These are phyloP conservation scores for Eimeria maxima DNA, from an alignment of 169 alveolate species.

Conservation along the genomic window DNA sequence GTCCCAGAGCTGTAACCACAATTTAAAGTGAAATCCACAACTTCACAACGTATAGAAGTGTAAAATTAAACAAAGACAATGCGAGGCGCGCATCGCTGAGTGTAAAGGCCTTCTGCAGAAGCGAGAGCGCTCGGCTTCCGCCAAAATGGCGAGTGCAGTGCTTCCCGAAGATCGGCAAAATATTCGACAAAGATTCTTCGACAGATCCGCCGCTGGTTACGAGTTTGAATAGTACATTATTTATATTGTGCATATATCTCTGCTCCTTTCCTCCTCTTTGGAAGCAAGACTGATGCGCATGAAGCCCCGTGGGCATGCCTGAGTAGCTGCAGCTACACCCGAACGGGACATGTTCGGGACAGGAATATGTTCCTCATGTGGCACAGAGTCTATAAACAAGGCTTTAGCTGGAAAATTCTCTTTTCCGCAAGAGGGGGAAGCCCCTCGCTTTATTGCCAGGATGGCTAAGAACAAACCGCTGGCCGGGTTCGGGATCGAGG, in stretches of 20 bases:
- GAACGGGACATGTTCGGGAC: neutral
- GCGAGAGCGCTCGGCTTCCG: neutral
- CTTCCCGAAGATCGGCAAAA: neutral
- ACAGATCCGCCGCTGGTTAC: too few species aligned
- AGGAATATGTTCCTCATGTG: neutral
- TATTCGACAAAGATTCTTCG: neutral
- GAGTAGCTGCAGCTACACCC: neutral
- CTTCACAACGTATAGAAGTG: neutral
- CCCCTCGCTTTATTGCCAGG: slow-evolving; percentile 4
- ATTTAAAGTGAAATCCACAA: neutral
- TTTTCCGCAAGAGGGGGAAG: neutral
- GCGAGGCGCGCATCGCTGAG: neutral
- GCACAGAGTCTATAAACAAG: neutral
- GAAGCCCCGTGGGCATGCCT: neutral
- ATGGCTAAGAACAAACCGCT: neutral
- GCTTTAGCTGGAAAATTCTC: neutral
- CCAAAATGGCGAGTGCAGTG: neutral
- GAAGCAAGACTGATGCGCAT: neutral
- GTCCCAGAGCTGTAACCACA: neutral
- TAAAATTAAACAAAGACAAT: neutral
- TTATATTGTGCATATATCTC: neutral
- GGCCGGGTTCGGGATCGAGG: slow-evolving; percentile 8
- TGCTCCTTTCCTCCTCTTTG: neutral
- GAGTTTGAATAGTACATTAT: neutral
- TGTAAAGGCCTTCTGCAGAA: neutral